These are phyloP conservation scores for Botrytis elliptica DNA, from an alignment of 2,329 filamentous ascomycete genomes.

Conservation along the genomic window DNA sequence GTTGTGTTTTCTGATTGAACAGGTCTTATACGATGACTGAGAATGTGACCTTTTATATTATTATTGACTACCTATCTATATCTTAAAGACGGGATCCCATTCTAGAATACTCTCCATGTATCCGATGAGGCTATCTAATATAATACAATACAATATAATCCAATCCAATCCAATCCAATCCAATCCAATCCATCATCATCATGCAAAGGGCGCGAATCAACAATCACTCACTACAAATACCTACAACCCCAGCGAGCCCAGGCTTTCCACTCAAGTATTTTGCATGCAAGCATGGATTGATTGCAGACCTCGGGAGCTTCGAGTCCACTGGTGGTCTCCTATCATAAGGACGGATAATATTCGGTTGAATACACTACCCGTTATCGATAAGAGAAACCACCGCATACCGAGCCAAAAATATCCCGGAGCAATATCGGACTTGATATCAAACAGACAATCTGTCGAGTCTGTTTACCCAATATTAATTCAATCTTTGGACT, in stretches of 20 bases:
- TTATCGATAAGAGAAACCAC: background rate
- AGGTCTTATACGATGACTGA: background rate
- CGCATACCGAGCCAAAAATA: background rate
- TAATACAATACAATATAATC: no score
- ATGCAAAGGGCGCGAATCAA: background rate
- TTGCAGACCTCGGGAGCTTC: background rate
- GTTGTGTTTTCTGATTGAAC: background rate
- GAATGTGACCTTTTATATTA: background rate
- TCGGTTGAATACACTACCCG: background rate
- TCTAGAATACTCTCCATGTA: background rate
- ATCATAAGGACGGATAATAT: background rate
- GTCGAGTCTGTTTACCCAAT: constrained; percentile 8
- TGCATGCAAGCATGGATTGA: background rate
- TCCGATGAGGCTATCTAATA: no score
- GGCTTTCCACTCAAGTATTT: background rate
- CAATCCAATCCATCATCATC: background rate
- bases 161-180: no score
- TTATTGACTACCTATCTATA: background rate
- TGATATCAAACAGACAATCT: background rate
- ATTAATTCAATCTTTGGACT: background rate
- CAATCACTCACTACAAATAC: background rate
- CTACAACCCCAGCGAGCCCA: no score
- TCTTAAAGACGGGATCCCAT: background rate
- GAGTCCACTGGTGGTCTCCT: no score
- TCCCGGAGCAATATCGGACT: constrained; percentile 1